Evolutionary conservation across 495 filamentous ascomycete species (phyloP), one percentile per base, ranked within the genome.

Genomic region (Cairneyella variabilis): DNA sequence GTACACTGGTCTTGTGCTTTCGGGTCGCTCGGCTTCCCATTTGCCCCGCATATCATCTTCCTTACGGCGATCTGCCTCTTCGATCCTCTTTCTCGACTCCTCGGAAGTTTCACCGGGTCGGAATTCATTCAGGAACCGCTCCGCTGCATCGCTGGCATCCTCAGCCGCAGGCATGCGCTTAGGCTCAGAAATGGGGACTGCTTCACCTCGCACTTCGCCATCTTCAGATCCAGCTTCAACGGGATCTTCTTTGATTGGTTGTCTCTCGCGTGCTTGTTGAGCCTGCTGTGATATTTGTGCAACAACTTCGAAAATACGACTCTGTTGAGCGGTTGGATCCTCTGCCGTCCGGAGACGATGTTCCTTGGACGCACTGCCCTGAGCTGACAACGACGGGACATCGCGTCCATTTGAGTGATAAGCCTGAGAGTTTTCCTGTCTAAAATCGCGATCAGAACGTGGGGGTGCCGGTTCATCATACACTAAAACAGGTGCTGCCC

Each of bases 61-160:
- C 49, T 58, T 56, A 18, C 46, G 58, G 18, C 60, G 69, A 11
- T 61, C 63, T 37, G 63, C 64, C 22, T 48, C 32, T 21, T 46
- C 32, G 17, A 16, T 32, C 18, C 53, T 52, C n/a, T 40, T 51
- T 21, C 34, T 16, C 28, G 38, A 3, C 4, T 51, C 40, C n/a
- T 39, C 26, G n/a, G 21, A 9, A 1, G 25, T 43, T 20, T 64
- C 63, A 2, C 46, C 64, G 34, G 70, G 71, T n/a, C 53, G 54
- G 23, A 73, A 66, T 21, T 66, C 61, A 32, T 68, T 67, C 6
- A 75, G 56, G 36, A 77, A 76, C 14, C 64, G 61, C 32, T 76
- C 72, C 6, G 72, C 73, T 20, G 69, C 69, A 51, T 59, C 62
- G 27, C 58, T 56, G 16, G 49, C 56, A 42, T 66, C 61, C 9